Percentiles rank a stretch among this genome's conserved stretches.
These are phyloP conservation scores for Babesia caballi DNA, from an alignment of 169 alveolate genomes.

Conservation along the genomic window DNA sequence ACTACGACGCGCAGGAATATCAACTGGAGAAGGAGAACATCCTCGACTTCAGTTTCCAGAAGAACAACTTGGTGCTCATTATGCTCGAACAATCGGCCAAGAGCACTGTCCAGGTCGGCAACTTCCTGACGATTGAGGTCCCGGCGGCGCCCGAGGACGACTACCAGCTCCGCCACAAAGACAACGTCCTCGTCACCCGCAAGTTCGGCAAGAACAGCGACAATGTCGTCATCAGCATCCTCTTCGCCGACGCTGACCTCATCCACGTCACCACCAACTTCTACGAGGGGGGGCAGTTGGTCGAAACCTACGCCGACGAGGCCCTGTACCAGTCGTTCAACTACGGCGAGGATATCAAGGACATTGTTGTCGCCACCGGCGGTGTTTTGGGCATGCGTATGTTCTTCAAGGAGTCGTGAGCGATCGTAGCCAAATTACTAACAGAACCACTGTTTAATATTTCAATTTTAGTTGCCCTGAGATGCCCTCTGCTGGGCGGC, in stretches of 20 bases:
- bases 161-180: not conserved
- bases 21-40: constrained; percentile 15
- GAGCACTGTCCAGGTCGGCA: constrained; percentile 28
- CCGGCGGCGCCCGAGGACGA: constrained; percentile 6
- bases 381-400: constrained; percentile 57
- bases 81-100: constrained; percentile 18
- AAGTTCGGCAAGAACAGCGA: not conserved
- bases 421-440: not conserved
- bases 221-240: constrained; percentile 15
- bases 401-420: not conserved
- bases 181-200: not conserved
- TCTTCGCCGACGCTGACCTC: constrained; percentile 8
- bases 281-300: not conserved
- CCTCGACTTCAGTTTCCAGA: not conserved
- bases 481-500: constrained; percentile 18
- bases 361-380: constrained; percentile 52
- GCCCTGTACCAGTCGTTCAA: not conserved
- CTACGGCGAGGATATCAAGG: constrained; percentile 22
- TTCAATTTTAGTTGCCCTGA: constrained; percentile 19
- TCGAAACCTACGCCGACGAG: not conserved
- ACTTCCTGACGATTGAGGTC: constrained; percentile 25
- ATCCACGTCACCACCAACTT: constrained; percentile 27
- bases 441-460: not conserved
- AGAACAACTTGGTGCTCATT: constrained; percentile 21
- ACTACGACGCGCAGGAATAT: not conserved